Evolutionary conservation across 2,329 filamentous ascomycete species (phyloP).

Genomic region (Raffaelea arxii): DNA sequence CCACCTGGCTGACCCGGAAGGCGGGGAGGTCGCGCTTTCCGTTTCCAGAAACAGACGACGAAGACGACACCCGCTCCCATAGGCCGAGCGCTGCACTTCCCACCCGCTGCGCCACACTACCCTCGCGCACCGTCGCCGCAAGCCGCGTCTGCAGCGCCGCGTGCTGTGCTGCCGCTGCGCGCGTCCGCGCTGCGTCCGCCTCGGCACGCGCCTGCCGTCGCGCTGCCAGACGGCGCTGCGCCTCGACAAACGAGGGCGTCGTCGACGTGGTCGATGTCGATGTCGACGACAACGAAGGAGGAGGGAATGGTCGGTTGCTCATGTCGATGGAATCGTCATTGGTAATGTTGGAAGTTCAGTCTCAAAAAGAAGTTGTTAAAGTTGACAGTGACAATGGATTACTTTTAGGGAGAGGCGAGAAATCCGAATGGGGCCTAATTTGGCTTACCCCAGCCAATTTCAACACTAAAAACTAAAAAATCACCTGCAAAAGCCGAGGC

Average conservation of each 20-base stretch:
- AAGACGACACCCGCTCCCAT: neutral
- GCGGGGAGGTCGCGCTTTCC: slow-evolving; percentile 75
- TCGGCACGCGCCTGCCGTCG: slow-evolving; percentile 69
- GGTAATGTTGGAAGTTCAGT: too few relatives aligned
- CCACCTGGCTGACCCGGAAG: slow-evolving; percentile 91
- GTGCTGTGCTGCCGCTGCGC: slow-evolving; percentile 28
- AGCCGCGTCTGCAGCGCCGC: slow-evolving; percentile 10
- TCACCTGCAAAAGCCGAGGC: too few relatives aligned
- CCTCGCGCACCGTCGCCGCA: neutral
- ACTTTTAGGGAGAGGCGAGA: too few relatives aligned
- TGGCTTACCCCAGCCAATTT: too few relatives aligned
- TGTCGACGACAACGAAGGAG: too few relatives aligned
- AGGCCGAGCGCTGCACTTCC: neutral
- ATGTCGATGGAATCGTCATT: too few relatives aligned
- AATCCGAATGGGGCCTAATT: too few relatives aligned
- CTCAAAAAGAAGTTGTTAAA: too few relatives aligned
- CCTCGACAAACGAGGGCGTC: slow-evolving; percentile 61
- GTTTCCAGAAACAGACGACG: slow-evolving; percentile 33
- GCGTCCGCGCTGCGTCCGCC: slow-evolving; percentile 55
- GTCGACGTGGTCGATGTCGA: too few relatives aligned
- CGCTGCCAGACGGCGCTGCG: slow-evolving; percentile 76
- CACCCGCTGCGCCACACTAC: neutral
- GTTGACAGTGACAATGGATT: too few relatives aligned
- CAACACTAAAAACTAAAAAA: too few relatives aligned
- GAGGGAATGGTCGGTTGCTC: too few relatives aligned